phyloP scores from a whole-genome alignment of 164 flowering plant genomes.

The Vitis rupestris region DNA sequence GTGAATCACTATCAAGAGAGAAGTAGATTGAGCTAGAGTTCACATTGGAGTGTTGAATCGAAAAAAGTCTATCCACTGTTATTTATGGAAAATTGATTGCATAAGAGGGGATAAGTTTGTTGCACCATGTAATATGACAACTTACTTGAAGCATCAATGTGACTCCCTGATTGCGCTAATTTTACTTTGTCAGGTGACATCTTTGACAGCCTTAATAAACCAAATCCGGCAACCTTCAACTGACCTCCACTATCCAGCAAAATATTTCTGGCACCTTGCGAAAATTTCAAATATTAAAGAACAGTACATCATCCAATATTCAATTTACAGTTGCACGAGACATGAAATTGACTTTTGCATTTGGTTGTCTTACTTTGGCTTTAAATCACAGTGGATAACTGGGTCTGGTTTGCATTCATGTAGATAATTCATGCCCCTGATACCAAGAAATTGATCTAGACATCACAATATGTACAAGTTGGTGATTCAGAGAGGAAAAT shows the following conservation, averaged over 20 bases:
- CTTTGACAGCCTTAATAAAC: conserved; percentile 64
- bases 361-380: conserved; percentile 91
- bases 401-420: conserved; percentile 98
- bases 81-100: too few relatives aligned
- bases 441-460: conserved; percentile 15
- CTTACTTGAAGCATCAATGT: conserved; percentile 71
- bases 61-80: too few relatives aligned
- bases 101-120: too few relatives aligned
- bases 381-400: conserved; percentile 84
- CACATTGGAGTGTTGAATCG: too few relatives aligned
- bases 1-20: too few relatives aligned
- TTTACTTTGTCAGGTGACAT: conserved; percentile 70
- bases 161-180: conserved; percentile 38
- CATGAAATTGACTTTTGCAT: conserved; percentile 35
- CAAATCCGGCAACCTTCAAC: conserved; percentile 91
- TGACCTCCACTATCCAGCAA: conserved; percentile 95
- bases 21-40: too few relatives aligned
- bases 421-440: conserved; percentile 98
- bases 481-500: neutral
- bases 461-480: neutral
- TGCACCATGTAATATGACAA: conserved; percentile 3
- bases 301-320: conserved; percentile 24
- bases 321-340: conserved; percentile 8
- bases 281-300: conserved; percentile 76
- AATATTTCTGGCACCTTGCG: conserved; percentile 99